A percentile compares a stretch with the other conserved stretches of the same genome.
These are phyloP conservation scores for Boletus reticulatus DNA, from an alignment of 768 basidiomycete genomes.

Conservation along the genomic window DNA sequence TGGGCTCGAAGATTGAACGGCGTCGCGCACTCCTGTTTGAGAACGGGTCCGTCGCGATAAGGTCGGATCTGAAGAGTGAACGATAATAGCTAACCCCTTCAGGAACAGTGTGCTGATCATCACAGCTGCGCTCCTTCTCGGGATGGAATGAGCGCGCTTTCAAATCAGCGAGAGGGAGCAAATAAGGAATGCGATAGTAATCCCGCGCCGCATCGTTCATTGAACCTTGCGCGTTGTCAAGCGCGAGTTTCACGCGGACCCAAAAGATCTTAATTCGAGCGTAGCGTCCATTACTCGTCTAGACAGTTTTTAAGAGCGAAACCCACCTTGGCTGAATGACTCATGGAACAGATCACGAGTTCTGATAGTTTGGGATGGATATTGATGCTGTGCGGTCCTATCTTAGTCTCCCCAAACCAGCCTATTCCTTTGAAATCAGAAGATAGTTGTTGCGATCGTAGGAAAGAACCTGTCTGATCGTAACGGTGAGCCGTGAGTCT, in stretches of 20 bases:
- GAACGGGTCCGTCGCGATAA: slow-evolving; percentile 12
- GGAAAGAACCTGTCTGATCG: not conserved
- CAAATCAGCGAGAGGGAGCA: not conserved
- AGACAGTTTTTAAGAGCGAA: not conserved
- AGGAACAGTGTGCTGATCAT: slow-evolving; percentile 12
- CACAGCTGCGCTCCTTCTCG: not conserved
- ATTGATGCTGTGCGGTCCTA: not conserved
- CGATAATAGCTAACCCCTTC: slow-evolving; percentile 11
- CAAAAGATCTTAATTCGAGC: not conserved
- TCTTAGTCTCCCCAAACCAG: no score
- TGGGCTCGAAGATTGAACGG: slow-evolving; percentile 16
- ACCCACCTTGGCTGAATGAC: no score
- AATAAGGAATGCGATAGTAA: not conserved
- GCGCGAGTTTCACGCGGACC: not conserved
- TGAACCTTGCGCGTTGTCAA: not conserved
- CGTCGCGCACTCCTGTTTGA: slow-evolving; percentile 1
- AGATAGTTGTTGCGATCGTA: no score
- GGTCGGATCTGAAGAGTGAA: slow-evolving; percentile 17
- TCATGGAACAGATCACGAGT: not conserved
- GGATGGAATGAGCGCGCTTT: slow-evolving; percentile 1
- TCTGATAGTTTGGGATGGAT: not conserved
- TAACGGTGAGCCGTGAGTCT: not conserved
- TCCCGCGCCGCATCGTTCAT: not conserved
- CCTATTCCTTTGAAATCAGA: no score
- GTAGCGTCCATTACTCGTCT: not conserved